Conservation (phyloP, 768 basidiomycete species). For the Lactarius tabidus region DNA sequence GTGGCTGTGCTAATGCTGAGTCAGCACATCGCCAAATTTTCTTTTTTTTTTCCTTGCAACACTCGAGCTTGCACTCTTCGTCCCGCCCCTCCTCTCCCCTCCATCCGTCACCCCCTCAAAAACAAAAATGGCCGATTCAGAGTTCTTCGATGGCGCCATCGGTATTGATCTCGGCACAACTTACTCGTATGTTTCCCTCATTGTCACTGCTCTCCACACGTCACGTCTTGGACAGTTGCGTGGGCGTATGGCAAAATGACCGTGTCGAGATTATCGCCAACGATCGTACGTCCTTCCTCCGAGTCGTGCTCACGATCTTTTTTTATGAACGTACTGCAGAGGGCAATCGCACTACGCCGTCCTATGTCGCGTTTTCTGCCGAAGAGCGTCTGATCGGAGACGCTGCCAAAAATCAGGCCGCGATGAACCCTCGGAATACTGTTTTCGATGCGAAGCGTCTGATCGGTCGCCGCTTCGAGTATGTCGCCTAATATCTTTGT, state of each 20-base stretch:
- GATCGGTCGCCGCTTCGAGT: slow-evolving; percentile 97
- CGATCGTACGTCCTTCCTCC: slow-evolving; percentile 61
- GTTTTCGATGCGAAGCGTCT: slow-evolving; percentile 99
- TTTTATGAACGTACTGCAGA: slow-evolving; percentile 43
- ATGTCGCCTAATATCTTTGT: slow-evolving; percentile 31
- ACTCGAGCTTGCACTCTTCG: slow-evolving; percentile 29
- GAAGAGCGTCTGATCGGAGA: slow-evolving; percentile 98
- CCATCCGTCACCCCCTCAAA: slow-evolving; percentile 26
- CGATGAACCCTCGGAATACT: slow-evolving; percentile 99
- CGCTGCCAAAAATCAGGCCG: slow-evolving; percentile 97
- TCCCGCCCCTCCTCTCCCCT: slow-evolving; percentile 34
- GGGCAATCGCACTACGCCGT: slow-evolving; percentile 98
- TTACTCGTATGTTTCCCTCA: slow-evolving; percentile 66
- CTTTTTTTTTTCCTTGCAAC: not conserved
- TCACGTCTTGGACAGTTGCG: slow-evolving; percentile 57
- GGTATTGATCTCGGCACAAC: slow-evolving; percentile 98
- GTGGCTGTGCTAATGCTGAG: slow-evolving; percentile 8
- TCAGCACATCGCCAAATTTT: slow-evolving; percentile 11
- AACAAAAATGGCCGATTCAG: slow-evolving; percentile 63
- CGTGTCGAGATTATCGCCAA: slow-evolving; percentile 99
- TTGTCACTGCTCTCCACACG: slow-evolving; percentile 22
- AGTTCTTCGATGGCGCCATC: slow-evolving; percentile 92
- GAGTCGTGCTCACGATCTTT: not conserved
- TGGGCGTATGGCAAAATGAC: slow-evolving; percentile 99
- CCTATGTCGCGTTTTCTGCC: slow-evolving; percentile 96